phyloP scores from a whole-genome alignment of 2,329 filamentous ascomycete species.

The Hypoxylon sp. region DNA sequence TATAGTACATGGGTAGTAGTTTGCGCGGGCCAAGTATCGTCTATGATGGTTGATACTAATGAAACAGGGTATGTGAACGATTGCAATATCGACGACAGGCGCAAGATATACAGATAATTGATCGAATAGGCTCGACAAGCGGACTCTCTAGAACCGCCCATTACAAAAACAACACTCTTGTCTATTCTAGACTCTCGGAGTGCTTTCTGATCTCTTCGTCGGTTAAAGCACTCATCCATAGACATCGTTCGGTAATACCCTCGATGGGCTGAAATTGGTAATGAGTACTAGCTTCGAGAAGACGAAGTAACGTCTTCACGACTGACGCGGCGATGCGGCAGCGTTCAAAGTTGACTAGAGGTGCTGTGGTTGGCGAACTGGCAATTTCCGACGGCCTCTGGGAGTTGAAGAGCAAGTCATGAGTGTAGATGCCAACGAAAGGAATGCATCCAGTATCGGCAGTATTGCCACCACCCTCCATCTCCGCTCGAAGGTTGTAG shows the following conservation, averaged over 20 bases:
- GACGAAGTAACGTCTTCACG: constrained; percentile 82
- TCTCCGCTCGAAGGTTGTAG: constrained; percentile 81
- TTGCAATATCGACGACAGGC: constrained; percentile 32
- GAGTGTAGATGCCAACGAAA: constrained; percentile 87
- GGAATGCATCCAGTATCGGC: constrained; percentile 82
- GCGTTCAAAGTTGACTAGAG: constrained; percentile 86
- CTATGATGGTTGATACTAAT: constrained; percentile 44
- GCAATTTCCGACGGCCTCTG: constrained; percentile 83
- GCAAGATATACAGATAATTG: constrained; percentile 48
- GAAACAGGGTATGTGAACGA: constrained; percentile 44
- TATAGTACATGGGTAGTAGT: constrained; percentile 42
- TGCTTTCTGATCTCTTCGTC: constrained; percentile 80
- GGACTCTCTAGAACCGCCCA: not conserved
- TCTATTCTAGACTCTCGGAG: constrained; percentile 65
- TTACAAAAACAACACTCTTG: constrained; percentile 6
- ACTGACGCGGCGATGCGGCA: constrained; percentile 82
- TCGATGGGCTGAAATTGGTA: constrained; percentile 83
- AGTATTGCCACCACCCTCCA: constrained; percentile 74
- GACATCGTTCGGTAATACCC: constrained; percentile 82
- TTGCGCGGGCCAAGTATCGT: constrained; percentile 44
- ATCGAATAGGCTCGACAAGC: constrained; percentile 24
- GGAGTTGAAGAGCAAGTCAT: constrained; percentile 85
- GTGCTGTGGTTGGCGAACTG: constrained; percentile 74
- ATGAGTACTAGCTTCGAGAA: constrained; percentile 83
- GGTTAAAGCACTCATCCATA: constrained; percentile 85